phyloP scores from a whole-genome alignment of 139 green algal species.

The Chlorella vulgaris region DNA sequence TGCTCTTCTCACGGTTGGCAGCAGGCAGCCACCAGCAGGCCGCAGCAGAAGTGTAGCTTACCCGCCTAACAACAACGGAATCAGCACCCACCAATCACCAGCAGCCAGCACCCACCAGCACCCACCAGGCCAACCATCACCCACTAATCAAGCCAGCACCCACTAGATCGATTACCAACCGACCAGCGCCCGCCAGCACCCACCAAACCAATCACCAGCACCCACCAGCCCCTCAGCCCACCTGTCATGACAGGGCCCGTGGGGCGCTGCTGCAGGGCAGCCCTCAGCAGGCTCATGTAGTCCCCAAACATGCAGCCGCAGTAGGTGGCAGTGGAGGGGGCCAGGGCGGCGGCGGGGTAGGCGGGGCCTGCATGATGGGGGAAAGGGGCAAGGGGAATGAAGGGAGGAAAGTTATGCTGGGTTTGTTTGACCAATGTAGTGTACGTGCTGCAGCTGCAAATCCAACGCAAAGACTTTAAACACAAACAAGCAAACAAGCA shows the following conservation, averaged over 20 bases:
- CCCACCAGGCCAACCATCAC: too few relatives aligned
- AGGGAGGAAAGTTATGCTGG: not conserved
- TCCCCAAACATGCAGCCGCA: conserved; percentile 63
- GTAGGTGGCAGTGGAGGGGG: conserved; percentile 34
- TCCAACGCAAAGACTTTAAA: too few relatives aligned
- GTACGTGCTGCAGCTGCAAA: too few relatives aligned
- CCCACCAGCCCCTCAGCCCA: too few relatives aligned
- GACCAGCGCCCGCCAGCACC: not conserved
- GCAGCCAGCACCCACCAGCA: too few relatives aligned
- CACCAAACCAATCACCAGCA: not conserved
- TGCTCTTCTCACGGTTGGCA: not conserved
- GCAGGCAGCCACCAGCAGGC: not conserved
- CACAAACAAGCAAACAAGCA: too few relatives aligned
- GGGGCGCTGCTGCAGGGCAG: conserved; percentile 17
- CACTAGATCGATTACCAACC: too few relatives aligned
- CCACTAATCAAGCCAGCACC: too few relatives aligned
- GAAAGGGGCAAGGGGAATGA: not conserved
- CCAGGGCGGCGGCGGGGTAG: not conserved
- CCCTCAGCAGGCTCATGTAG: conserved; percentile 31
- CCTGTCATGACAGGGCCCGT: conserved; percentile 35
- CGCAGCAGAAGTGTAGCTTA: not conserved
- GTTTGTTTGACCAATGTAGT: too few relatives aligned
- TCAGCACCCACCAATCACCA: too few relatives aligned
- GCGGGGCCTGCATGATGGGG: not conserved
- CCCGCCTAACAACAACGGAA: too few relatives aligned